Conservation (phyloP, 1,284 basidiomycete genomes). For the Melampsora larici-populina region DNA sequence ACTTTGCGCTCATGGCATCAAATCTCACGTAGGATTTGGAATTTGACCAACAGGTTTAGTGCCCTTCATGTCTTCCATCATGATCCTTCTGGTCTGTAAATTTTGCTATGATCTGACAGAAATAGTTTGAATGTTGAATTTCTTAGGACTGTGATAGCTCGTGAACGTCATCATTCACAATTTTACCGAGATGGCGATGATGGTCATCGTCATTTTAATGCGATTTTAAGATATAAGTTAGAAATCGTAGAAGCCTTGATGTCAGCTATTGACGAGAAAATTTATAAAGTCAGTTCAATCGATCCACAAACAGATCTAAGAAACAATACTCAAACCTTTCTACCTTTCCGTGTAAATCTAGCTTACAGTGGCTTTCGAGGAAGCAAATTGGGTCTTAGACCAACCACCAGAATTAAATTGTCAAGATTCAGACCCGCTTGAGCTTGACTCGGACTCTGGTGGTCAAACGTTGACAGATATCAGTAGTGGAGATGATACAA, state of each 20-base stretch:
- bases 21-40: conserved; percentile 31
- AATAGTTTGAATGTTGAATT: not conserved
- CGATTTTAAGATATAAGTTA: conserved; percentile 15
- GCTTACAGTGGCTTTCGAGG: conserved; percentile 20
- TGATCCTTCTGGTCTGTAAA: not conserved
- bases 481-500: not conserved
- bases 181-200: conserved; percentile 35
- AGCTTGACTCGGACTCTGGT: not conserved
- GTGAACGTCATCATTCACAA: conserved; percentile 38
- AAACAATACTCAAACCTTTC: not conserved
- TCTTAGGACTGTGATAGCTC: conserved; percentile 24
- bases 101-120: not conserved
- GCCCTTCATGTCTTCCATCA: no score
- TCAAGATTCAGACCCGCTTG: conserved; percentile 5
- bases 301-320: not conserved
- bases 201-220: conserved; percentile 33
- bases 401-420: conserved; percentile 14
- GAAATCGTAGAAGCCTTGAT: conserved; percentile 30
- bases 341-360: not conserved
- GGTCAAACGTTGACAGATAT: not conserved
- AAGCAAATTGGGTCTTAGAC: conserved; percentile 22
- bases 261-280: conserved; percentile 31
- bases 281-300: conserved; percentile 24
- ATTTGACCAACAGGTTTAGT: conserved; percentile 26
- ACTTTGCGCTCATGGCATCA: conserved; percentile 29